Evolutionary conservation across 1,284 basidiomycete species (phyloP).

Genomic region (Ustilago crameri): DNA sequence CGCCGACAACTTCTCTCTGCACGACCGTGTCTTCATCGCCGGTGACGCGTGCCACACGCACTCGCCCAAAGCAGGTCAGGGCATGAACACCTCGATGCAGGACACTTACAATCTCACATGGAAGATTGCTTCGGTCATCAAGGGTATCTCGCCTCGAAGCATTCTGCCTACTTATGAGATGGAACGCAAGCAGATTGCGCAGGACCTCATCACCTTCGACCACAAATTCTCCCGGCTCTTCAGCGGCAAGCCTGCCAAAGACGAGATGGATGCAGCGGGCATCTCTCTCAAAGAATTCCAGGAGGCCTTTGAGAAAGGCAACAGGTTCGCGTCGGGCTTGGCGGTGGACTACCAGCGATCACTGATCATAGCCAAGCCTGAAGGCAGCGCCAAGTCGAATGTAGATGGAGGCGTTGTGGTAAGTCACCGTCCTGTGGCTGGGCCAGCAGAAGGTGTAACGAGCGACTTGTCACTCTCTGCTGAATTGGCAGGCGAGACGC

Average conservation of each 20-base stretch:
- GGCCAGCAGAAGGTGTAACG: slow-evolving; percentile 12
- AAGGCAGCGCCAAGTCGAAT: slow-evolving; percentile 16
- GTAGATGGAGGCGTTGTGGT: slow-evolving; percentile 21
- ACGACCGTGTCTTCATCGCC: slow-evolving; percentile 35
- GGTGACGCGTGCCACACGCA: slow-evolving; percentile 75
- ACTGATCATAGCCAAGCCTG: slow-evolving; percentile 26
- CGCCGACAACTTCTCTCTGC: slow-evolving; percentile 29
- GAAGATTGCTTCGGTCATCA: slow-evolving; percentile 79
- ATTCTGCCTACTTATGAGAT: slow-evolving; percentile 74
- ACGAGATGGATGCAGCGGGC: slow-evolving; percentile 73
- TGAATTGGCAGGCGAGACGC: slow-evolving; percentile 27
- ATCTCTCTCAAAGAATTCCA: slow-evolving; percentile 77
- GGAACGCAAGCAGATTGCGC: slow-evolving; percentile 73
- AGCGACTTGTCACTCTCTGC: slow-evolving; percentile 16
- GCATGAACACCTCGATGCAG: slow-evolving; percentile 85
- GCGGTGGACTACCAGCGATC: slow-evolving; percentile 36
- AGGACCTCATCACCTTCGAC: slow-evolving; percentile 84
- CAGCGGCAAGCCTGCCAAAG: slow-evolving; percentile 77
- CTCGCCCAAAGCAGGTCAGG: slow-evolving; percentile 78
- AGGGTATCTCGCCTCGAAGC: slow-evolving; percentile 76
- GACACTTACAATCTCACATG: slow-evolving; percentile 71
- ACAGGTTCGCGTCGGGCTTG: slow-evolving; percentile 32
- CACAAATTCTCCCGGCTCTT: slow-evolving; percentile 79
- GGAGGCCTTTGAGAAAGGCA: slow-evolving; percentile 62
- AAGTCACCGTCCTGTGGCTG: slow-evolving; percentile 11